Evolutionary conservation across 2,329 filamentous ascomycete genomes (phyloP), one percentile per base, ranked within the genome.

Genomic region (Alternaria sp.): DNA sequence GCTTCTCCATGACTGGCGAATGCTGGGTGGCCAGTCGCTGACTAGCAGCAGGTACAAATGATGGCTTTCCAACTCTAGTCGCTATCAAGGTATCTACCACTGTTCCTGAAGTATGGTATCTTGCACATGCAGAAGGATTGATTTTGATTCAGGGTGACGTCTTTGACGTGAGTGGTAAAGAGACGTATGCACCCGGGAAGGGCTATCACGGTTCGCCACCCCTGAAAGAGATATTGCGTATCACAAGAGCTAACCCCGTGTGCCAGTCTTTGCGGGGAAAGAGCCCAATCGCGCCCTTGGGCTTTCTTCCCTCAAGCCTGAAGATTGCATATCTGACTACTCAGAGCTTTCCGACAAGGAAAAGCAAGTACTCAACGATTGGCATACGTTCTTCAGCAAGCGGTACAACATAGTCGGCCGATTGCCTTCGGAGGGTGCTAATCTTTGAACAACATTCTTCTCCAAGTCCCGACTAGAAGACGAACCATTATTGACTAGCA

Each of bases 311-410:
- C 88, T 94, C 51, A 96, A 97, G 78, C 79, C 86, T 5, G 92
- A 95, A 72, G 94, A 98, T 68, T 94, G 92, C 66, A 62, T 73
- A 41, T 83, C 95, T 2, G 90, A 97, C 51, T 98, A 92, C 91
- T 84, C 90, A 59, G 91, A 93, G 72, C 83, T 99, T 52, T 84
- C 85, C 14, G 93, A 96, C 22, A 93, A 95, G 80, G 89, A 97
- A 78, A 92, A 95, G 82, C 88, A 87, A 26, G 89, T 91, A 3
- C 82, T 99, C 62, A 86, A 94, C 54, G 95, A 99, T 78, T 99
- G 95, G 95, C 88, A 90, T 65, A 96, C 91, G 2, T 99, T 96
- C 81, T 99, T 99, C 81, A 92, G 91, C 68, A 99, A 98, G 83
- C 86, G 95, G 59, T 99, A 99, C 82, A 98, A 97, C 72, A 87